Evolutionary conservation across 164 flowering plant species (phyloP).

Genomic region (Annona cherimola): DNA sequence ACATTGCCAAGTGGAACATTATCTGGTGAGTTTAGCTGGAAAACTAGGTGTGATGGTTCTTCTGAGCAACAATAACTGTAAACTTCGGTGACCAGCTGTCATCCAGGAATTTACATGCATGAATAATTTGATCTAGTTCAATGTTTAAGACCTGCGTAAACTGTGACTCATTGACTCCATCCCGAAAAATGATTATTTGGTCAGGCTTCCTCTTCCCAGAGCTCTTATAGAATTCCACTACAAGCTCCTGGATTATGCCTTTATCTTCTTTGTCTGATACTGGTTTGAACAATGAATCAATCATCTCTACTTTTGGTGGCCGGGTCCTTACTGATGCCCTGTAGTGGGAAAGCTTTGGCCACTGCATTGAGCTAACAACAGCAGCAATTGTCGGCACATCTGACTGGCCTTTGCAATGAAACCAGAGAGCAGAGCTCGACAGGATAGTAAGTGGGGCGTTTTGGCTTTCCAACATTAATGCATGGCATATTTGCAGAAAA

Average conservation of each 20-base stretch:
- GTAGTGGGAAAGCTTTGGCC: conserved; percentile 83
- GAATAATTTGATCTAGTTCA: conserved; percentile 67
- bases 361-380: conserved; percentile 86
- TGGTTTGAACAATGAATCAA: conserved; percentile 49
- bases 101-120: conserved; percentile 63
- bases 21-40: conserved; percentile 42
- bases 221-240: conserved; percentile 68
- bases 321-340: conserved; percentile 85
- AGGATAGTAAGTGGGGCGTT: too few relatives aligned
- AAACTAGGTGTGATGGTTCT: conserved; percentile 73
- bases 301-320: conserved; percentile 82
- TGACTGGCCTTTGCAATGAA: too few relatives aligned
- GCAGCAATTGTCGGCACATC: conserved; percentile 9
- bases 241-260: conserved; percentile 67
- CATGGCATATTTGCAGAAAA: too few relatives aligned
- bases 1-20: conserved; percentile 92
- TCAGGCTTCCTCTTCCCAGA: conserved; percentile 78
- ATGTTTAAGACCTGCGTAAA: conserved; percentile 71
- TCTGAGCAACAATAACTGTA: conserved; percentile 75
- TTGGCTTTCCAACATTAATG: too few relatives aligned
- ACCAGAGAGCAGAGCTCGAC: too few relatives aligned
- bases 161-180: conserved; percentile 80
- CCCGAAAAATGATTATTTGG: conserved; percentile 80
- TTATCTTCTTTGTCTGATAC: conserved; percentile 49
- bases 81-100: conserved; percentile 62